These are phyloP conservation scores for Diaporthe humulicola DNA, from an alignment of 2,329 filamentous ascomycete genomes.

Conservation along the genomic window DNA sequence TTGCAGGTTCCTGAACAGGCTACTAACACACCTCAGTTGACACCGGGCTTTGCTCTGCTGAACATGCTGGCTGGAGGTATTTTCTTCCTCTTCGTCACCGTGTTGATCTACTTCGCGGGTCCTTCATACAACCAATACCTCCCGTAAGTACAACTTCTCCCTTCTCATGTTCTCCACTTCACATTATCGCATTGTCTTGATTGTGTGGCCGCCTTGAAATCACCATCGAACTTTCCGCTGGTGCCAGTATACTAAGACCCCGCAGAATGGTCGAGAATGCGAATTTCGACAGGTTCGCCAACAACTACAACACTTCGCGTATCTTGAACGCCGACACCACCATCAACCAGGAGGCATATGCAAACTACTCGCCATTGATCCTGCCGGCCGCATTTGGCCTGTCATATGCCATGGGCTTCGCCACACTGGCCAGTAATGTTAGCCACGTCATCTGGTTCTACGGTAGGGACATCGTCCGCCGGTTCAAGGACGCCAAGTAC, in stretches of 20 bases:
- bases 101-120: constrained; percentile 14
- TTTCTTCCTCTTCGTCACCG: constrained; percentile 27
- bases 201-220: no score
- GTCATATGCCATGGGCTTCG: constrained; percentile 68
- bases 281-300: not conserved
- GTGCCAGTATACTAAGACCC: not conserved
- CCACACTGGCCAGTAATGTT: constrained; percentile 65
- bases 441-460: constrained; percentile 66
- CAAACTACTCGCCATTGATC: constrained; percentile 45
- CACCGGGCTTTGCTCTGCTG: constrained; percentile 13
- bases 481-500: constrained; percentile 37
- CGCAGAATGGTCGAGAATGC: not conserved
- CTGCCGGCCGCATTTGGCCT: constrained; percentile 41
- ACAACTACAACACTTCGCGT: constrained; percentile 5
- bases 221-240: no score
- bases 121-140: constrained; percentile 27
- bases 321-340: constrained; percentile 39
- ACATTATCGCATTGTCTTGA: no score
- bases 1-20: no score
- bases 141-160: not conserved
- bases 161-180: no score
- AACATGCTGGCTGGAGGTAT: constrained; percentile 25
- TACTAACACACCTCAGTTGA: not conserved
- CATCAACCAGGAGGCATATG: constrained; percentile 45
- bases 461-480: constrained; percentile 55